Percentiles rank a stretch among this genome's conserved stretches.
Conservation (phyloP, 768 basidiomycete genomes). For the Leccinum broughii region DNA sequence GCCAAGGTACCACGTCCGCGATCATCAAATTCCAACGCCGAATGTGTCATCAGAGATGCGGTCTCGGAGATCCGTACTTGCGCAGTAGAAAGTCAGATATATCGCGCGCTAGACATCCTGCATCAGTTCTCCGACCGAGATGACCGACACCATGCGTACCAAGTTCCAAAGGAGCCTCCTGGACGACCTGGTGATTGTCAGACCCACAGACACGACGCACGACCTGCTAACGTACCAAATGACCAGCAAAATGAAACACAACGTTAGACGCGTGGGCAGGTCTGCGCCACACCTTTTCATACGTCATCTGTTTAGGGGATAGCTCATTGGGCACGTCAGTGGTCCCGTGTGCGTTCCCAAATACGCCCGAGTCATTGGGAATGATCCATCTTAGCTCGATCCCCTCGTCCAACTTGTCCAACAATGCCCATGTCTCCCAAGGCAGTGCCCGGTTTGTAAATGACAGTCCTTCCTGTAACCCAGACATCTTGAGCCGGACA, state of each 20-base stretch:
- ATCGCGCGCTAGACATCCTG: conserved; percentile 20
- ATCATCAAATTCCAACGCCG: background rate
- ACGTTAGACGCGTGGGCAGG: conserved; percentile 32
- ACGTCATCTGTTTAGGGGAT: conserved; percentile 10
- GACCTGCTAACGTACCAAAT: conserved; percentile 26
- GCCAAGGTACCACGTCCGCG: background rate
- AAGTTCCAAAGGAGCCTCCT: conserved; percentile 32
- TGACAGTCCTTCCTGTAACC: conserved; percentile 61
- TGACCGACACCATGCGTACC: conserved; percentile 16
- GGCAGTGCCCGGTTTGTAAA: conserved; percentile 47
- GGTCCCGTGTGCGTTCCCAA: background rate
- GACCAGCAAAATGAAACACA: conserved; percentile 27
- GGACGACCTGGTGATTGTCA: conserved; percentile 22
- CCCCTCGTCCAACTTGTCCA: conserved; percentile 26
- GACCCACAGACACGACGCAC: background rate
- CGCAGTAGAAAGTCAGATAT: conserved; percentile 27
- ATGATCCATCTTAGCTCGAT: conserved; percentile 33
- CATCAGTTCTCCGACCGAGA: background rate
- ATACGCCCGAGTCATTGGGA: conserved; percentile 22
- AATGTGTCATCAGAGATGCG: background rate
- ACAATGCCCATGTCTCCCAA: conserved; percentile 30
- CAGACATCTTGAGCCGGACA: conserved; percentile 64
- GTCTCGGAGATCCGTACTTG: conserved; percentile 8
- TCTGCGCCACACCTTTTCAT: conserved; percentile 31
- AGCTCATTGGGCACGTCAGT: conserved; percentile 11